Conservation (phyloP, 2,329 filamentous ascomycete species). For the Colletotrichum sp. region DNA sequence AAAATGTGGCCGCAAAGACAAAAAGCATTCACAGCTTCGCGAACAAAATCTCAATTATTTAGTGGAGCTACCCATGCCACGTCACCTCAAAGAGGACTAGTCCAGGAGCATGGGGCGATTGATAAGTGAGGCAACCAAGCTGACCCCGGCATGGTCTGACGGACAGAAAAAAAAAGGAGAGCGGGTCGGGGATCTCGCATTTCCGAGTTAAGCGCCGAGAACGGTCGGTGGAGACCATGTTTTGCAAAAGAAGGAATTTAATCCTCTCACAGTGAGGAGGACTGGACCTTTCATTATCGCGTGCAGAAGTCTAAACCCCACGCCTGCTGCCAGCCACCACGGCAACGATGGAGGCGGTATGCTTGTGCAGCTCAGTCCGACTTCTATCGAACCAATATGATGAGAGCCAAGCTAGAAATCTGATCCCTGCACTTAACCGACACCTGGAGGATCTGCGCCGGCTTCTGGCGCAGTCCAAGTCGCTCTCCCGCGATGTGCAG, state of each 20-base stretch:
- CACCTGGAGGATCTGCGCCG: conserved; percentile 28
- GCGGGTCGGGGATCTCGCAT: background rate
- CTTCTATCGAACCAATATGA: conserved; percentile 13
- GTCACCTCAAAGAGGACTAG: background rate
- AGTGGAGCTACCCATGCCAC: background rate
- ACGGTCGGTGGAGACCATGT: background rate
- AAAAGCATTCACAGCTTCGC: background rate
- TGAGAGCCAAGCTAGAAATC: conserved; percentile 21
- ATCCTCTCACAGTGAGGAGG: background rate
- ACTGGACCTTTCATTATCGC: background rate
- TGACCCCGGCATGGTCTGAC: background rate
- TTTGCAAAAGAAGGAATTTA: background rate
- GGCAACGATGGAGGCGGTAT: background rate
- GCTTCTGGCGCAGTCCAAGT: conserved; percentile 31
- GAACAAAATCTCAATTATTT: background rate
- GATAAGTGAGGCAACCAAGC: background rate
- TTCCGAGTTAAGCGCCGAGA: background rate
- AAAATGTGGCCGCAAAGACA: background rate
- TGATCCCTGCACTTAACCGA: conserved; percentile 29
- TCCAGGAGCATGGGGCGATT: background rate
- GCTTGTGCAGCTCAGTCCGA: background rate
- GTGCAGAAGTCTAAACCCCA: background rate
- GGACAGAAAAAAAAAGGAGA: background rate
- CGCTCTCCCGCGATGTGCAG: conserved; percentile 30
- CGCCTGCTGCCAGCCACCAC: background rate